Base-by-base conservation (phyloP, 2,329 filamentous ascomycete genomes). In the Ophiostoma australiae region DNA sequence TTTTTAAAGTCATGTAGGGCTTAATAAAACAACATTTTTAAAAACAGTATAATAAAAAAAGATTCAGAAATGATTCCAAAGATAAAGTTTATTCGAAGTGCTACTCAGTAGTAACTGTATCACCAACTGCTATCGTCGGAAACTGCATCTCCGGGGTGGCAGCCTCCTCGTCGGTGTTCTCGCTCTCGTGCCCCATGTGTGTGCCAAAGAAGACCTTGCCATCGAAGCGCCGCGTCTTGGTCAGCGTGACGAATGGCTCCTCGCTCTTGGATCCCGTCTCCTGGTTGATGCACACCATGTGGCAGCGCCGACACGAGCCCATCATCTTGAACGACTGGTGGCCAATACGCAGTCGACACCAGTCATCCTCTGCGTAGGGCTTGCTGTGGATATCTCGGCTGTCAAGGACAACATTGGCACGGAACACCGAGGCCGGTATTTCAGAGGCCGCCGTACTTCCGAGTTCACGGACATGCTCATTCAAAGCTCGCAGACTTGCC, bases 231-330 rank as follows among this genome's bases (percentile, higher is more conserved):
- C 95, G 87, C 13, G 92, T 97, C 82, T 96, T 97, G 1, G 91
- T 90, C 72, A 99, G 81, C 0, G 93, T 97, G 3, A 91, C 87
- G 77, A 95, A 97, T 0, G 95, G 95, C 79, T 98, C 95, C 73
- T 93, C 88, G 74, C 89, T 88, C 78, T 89, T 91, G 73, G 88
- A 84, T 0, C 89, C 93, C 15, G 90, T 97, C 67, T 88, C 83
- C 78, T 97, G 95, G 77, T 99, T 90, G 66, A 98, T 88, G 78
- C 94, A 97, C 11, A 99, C 90, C 94, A 99, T 98, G 78, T 97
- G 93, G 76, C 95, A 99, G 72, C 95, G 84, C 72, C 93, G 87
- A 77, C 95, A 99, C 3, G 91, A 87, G 0, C 94, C 94, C 4
- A 98, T 81, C 76, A 96, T 87, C 73, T 90, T 84, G 76, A 92